phyloP scores from a whole-genome alignment of 2,329 filamentous ascomycete genomes.

The Beauveria sp. region DNA sequence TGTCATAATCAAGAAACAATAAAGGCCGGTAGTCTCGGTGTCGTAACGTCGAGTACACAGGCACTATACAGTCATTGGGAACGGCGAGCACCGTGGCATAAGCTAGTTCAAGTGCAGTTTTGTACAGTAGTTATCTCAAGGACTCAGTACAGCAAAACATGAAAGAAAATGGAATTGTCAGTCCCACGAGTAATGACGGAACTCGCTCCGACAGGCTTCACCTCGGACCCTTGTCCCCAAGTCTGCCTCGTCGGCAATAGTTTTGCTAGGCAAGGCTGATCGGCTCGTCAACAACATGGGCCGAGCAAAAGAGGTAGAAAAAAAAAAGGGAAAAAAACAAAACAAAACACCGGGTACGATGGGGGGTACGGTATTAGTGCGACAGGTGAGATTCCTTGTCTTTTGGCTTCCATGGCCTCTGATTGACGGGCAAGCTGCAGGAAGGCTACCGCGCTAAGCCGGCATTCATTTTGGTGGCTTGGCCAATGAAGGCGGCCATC shows the following conservation, averaged over 20 bases:
- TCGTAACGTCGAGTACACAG: neutral
- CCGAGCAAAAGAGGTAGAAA: neutral
- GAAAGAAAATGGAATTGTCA: neutral
- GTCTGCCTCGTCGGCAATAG: constrained; percentile 3
- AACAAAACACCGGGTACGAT: neutral
- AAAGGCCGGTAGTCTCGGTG: too few species aligned
- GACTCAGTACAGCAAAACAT: neutral
- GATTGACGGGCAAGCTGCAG: neutral
- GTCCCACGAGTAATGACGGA: neutral
- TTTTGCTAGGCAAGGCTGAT: neutral
- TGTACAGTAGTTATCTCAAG: neutral
- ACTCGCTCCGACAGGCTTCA: neutral
- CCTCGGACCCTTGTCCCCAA: neutral
- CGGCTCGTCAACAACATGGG: neutral
- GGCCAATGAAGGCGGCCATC: constrained; percentile 1
- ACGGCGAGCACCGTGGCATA: neutral
- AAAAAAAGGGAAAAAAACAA: neutral
- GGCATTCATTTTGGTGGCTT: constrained; percentile 5
- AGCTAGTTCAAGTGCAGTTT: too few species aligned
- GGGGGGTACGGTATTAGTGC: neutral
- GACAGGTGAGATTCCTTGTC: neutral
- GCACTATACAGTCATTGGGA: neutral
- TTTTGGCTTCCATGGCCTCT: neutral
- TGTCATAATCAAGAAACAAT: too few species aligned
- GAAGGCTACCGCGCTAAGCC: constrained; percentile 6